Evolutionary conservation across 352 stramenopile genomes (phyloP).

Genomic region (Globisporangium emineosum): DNA sequence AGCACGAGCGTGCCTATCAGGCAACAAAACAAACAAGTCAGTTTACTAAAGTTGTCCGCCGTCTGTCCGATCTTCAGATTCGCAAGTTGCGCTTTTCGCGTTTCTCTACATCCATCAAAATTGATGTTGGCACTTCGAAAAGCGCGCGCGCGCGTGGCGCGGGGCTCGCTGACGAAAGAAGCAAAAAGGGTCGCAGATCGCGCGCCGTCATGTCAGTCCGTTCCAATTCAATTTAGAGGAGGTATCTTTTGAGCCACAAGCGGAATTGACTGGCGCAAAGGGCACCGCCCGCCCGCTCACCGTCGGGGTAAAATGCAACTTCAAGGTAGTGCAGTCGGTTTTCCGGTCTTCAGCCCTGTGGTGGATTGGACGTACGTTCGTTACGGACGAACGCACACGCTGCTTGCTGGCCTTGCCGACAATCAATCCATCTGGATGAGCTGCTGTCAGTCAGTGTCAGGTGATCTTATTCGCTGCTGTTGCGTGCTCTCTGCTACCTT

Average conservation of each 20-base stretch:
- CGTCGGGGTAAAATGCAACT: not conserved
- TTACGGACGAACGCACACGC: not conserved
- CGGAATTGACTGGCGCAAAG: not conserved
- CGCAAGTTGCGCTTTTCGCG: not conserved
- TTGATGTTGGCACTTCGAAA: too few species aligned
- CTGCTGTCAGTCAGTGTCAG: not conserved
- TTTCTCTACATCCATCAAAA: not conserved
- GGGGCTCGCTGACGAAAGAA: not conserved
- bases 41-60: not conserved
- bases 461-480: not conserved
- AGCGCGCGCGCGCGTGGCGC: too few species aligned
- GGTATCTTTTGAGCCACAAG: not conserved
- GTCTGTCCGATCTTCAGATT: not conserved
- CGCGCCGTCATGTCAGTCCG: not conserved
- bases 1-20: not conserved
- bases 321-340: not conserved
- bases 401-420: not conserved
- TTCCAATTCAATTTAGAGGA: not conserved
- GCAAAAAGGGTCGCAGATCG: not conserved
- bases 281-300: not conserved
- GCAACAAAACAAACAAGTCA: not conserved
- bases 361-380: not conserved
- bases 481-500: not conserved
- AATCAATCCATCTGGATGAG: not conserved
- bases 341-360: not conserved